Base-by-base conservation (phyloP, 306 rosid genomes). In the Cicer chorassanicum region DNA sequence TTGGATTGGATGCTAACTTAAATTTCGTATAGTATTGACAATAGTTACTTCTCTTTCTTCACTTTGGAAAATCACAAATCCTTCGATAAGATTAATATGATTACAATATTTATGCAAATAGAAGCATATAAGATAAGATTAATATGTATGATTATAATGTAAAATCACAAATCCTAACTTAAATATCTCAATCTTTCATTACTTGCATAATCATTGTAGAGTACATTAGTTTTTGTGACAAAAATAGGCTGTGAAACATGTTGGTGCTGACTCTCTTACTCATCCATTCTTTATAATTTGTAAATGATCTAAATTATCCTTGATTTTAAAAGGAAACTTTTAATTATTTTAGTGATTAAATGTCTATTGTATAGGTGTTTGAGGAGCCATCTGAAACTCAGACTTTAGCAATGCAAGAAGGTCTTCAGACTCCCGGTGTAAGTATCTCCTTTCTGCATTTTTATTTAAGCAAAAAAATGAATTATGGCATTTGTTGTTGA, bases 381-480 rank as follows among this genome's bases (percentile, higher is more conserved):
- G 90, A 87, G 78, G 96, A 90, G 78, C 89, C 87, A 64, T 83
- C 89, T 36, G 96, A 88, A 73, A 75, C 79, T 57, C 84, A 84
- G 82, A 77, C 81, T 73, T 69, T 78, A 3, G 89, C 84, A 56
- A 82, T 81, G 84, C 86, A 87, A 44, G 94, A 90, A 39, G 82
- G 77, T 67, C 83, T 89, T 40, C 88, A 53, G 80, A 90, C 94
- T 67, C 96, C 91, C 8, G 92, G 92, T 84, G 98, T 92, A 34
- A 46, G 94, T 80, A 65, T 49, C 68, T 78, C 83, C 65, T 75
- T 68, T 55, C 42, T 59, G 29, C 57, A 38, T 12, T 40, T 10
- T 61, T 1, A 42, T 77, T 16, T 15, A 12, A 4, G 4, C 7
- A 49, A 39, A 9, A n/a, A 2, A 43, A 18, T 38, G 43, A 49